Base-by-base conservation (phyloP, 2,329 filamentous ascomycete species). In the Malbranchea cinnamomea region DNA sequence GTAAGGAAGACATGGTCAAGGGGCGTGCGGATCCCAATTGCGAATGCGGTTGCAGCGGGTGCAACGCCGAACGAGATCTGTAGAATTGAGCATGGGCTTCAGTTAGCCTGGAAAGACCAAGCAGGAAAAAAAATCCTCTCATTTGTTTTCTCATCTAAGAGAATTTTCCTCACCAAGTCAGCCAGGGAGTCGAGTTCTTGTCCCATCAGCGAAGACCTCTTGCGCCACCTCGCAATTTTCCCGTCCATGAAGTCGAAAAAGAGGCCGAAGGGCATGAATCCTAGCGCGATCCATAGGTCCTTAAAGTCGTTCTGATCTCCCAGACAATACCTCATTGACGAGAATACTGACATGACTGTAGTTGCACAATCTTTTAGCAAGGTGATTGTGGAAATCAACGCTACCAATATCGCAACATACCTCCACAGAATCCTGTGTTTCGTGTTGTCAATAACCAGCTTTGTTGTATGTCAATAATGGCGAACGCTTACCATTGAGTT, bases 211-310 rank as follows among this genome's bases (percentile, higher is more conserved):
- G 81, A 91, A 47, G 82, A 89, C 75, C 94, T 98, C 60, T 83
- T 78, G 53, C 89, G 74, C 89, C 89, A 95, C 41, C 89, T 69
- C 39, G 89, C 89, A 33, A 98, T 85, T 52, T 85, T 89, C 50
- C 89, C 89, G 55, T 98, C 89, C 68, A 95, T 83, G 51, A 93
- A 91, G 57, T 98, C 89, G 55, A 95, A 95, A 63, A 95, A 94
- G 8, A 95, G 65, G 4, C 84, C 85, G 36, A 94, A 81, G 1
- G 87, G 87, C 56, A 95, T 79, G 56, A 94, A 82, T 4, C 64
- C 71, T 28, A 98, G 71, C 2, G 89, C 85, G 19, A 76, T 60
- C 70, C 81, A 95, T 32, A 94, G 62, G 44, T 83, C 78, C 30
- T 63, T 63, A 43, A 72, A 63, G 32, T 78, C 62, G 35, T 65